Conservation (phyloP, 108 stramenopile species). For the Epithemia pelagica region DNA sequence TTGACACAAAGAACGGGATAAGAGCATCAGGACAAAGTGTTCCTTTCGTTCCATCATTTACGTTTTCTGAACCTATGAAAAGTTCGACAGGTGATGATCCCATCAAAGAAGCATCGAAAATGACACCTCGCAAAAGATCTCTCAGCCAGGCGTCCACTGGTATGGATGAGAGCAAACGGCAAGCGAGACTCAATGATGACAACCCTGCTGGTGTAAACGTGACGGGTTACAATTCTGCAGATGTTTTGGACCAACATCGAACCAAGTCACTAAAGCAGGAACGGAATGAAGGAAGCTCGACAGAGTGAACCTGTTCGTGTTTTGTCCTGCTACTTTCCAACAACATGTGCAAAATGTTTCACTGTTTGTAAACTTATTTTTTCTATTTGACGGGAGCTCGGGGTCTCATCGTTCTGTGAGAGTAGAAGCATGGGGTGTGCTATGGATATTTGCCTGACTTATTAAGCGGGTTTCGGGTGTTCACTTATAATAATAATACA, state of each 20-base stretch:
- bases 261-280: no score
- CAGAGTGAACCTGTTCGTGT: neutral
- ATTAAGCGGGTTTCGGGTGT: neutral
- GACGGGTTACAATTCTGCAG: no score
- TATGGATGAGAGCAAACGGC: neutral
- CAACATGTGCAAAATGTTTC: neutral
- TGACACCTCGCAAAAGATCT: neutral
- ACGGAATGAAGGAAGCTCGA: no score
- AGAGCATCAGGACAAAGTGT: conserved; percentile 48
- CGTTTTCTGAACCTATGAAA: conserved; percentile 19
- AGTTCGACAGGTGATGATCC: neutral
- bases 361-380: neutral
- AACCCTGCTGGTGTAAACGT: no score
- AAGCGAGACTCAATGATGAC: no score
- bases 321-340: neutral
- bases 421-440: neutral
- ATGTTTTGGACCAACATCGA: no score
- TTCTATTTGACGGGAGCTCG: neutral
- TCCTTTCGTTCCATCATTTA: conserved; percentile 29
- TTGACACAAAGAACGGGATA: conserved; percentile 66
- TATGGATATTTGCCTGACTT: neutral
- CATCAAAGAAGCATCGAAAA: neutral
- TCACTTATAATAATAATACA: neutral
- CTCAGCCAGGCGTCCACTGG: neutral
- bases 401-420: neutral